Conservation (phyloP, 495 filamentous ascomycete species). For the Talaromyces adpressus region DNA sequence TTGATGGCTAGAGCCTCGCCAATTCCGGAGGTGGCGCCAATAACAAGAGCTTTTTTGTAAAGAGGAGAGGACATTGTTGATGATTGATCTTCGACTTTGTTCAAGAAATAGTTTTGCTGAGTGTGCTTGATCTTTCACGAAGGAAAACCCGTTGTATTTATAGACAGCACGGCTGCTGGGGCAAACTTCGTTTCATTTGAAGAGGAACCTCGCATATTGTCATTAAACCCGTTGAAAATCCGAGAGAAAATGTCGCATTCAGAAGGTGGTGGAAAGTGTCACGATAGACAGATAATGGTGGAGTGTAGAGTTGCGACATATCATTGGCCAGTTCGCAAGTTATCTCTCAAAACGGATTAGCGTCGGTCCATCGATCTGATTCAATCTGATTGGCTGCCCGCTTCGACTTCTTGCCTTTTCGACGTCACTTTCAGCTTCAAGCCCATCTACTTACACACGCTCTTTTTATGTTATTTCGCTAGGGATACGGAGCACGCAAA, state of each 20-base stretch:
- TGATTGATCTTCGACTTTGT: neutral
- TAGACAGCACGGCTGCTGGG: neutral
- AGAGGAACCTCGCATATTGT: neutral
- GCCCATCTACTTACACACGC: neutral
- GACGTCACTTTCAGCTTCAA: neutral
- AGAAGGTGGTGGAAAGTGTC: neutral
- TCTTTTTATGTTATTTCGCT: neutral
- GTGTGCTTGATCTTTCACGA: neutral
- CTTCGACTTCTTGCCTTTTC: neutral
- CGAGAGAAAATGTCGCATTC: neutral
- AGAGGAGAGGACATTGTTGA: neutral
- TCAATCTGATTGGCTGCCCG: neutral
- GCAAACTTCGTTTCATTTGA: neutral
- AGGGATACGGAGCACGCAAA: neutral
- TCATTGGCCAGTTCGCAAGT: slow-evolving; percentile 1
- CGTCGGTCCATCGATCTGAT: neutral
- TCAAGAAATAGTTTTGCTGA: neutral
- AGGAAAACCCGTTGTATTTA: neutral
- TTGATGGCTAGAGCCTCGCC: slow-evolving; percentile 57
- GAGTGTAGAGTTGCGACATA: neutral
- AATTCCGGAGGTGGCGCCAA: slow-evolving; percentile 69
- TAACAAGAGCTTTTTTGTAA: slow-evolving; percentile 63
- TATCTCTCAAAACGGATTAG: slow-evolving; percentile 2
- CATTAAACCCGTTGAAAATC: neutral
- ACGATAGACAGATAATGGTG: neutral